Base-by-base conservation (phyloP, 2,329 filamentous ascomycete species). In the Nemania abortiva region DNA sequence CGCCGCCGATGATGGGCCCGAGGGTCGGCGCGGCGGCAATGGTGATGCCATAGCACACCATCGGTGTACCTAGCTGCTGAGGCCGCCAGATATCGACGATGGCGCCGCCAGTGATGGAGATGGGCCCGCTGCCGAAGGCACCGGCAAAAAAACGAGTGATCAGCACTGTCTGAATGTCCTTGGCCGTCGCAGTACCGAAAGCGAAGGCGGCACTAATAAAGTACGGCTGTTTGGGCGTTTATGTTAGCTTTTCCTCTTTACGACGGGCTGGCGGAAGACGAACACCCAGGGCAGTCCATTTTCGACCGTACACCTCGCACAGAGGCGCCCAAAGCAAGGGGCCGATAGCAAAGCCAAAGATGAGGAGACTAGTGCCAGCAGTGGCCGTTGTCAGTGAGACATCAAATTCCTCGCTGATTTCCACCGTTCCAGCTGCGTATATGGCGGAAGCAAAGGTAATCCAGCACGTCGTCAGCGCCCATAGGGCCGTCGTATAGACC, bases 261-360 rank as follows among this genome's bases (percentile, higher is more conserved):
- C 13, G 3, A 42, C 13, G 37, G 37, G 37, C 3, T 42, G 13
- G 37, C 6, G 37, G 13, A 42, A 15, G 3, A 42, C 37, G 37
- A 42, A 42, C 37, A 42, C 37, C 37, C 37, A 42, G 37, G 3
- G 37, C 37, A 42, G 37, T 15, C 37, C 37, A 42, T 42, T 42
- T 42, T n/a, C 85, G 80, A 5, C 86, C 89, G 62, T 86, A 88
- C 15, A 90, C 76, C 75, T 91, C 88, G 34, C 63, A 66, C 20
- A 92, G 77, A 0, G 89, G 89, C 2, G 89, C 90, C 86, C 89
- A 91, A 0, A 91, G 72, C 3, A 90, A 78, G 0, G 89, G 89
- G 2, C 74, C 70, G 31, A 74, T 49, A 11, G 73, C 73, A 62
- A 87, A 88, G 1, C 86, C 86, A 11, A 88, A 69, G n/a, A 88